Evolutionary conservation across 257 asterid genomes (phyloP).

Genomic region (Ehretia macrophylla): DNA sequence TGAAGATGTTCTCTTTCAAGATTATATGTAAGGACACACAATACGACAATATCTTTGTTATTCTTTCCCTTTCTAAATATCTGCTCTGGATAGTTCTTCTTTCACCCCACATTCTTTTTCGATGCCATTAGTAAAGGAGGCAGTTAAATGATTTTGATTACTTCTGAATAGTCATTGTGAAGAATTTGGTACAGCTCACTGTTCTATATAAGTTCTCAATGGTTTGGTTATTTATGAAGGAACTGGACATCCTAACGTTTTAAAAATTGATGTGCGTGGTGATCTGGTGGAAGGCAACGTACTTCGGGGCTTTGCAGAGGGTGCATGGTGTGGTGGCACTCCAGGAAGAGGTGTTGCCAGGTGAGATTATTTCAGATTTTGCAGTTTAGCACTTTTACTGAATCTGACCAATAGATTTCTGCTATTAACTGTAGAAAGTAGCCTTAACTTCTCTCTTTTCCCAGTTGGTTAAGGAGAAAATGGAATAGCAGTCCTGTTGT

Average conservation of each 20-base stretch:
- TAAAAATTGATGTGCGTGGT: conserved; percentile 76
- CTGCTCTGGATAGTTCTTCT: too few species aligned
- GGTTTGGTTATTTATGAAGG: conserved; percentile 43
- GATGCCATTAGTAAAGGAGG: not conserved
- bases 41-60: too few species aligned
- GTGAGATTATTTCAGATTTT: conserved; percentile 36
- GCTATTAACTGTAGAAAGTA: conserved; percentile 7
- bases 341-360: conserved; percentile 95
- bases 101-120: not conserved
- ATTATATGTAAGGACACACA: too few species aligned
- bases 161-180: not conserved
- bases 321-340: conserved; percentile 99
- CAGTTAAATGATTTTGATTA: not conserved
- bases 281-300: conserved; percentile 85
- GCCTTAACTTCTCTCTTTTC: conserved; percentile 18
- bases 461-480: conserved; percentile 86
- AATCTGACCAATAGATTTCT: not conserved
- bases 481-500: conserved; percentile 93
- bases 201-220: not conserved
- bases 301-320: conserved; percentile 66
- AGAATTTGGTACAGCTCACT: not conserved
- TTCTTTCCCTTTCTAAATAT: too few species aligned
- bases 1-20: too few species aligned
- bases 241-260: conserved; percentile 84
- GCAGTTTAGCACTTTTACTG: conserved; percentile 5